Base-by-base conservation (phyloP, 1,284 basidiomycete species). In the Moniliella sp. region DNA sequence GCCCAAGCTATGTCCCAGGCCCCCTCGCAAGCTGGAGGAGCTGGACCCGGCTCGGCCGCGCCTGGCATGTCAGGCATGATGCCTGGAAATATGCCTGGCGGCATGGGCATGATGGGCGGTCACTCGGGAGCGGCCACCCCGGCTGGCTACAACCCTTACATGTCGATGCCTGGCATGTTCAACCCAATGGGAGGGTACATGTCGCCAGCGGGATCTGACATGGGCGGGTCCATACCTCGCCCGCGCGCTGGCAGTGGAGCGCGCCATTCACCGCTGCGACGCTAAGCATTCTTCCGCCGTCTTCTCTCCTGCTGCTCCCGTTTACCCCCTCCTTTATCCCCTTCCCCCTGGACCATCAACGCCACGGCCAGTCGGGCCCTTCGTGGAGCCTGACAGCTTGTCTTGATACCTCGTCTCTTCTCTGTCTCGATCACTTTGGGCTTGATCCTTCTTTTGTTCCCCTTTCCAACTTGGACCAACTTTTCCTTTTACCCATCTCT, bases 1-100 rank as follows among this genome's bases (percentile, higher is more conserved):
- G 46, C 50, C 44, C 49, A 46, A 21, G 51, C 55, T 12, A 42
- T 39, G 39, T 31, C 32, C 13, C 39, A 42, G 27, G 4, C 30
- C n/a, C 27, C 27, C 4, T 23, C 8, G 9, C 18, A 15, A 3
- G 33, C 27, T 7, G 28, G 10, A 18, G 11, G 3, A 12, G n/a
- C 12, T n/a, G 4, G 5, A 15, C 14, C n/a, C 10, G 9, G 29
- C 18, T 2, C 14, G 18, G 18, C 19, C 13, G 18, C 19, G 25
- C 12, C 19, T 7, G 25, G 17, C 16, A 21, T 19, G 29, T 7
- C 14, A 7, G 21, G 18, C 17, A 16, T 9, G 12, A 25, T 31
- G 30, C 18, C 30, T 5, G n/a, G 11, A 13, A 16, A 12, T 13
- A n/a, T 31, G 19, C 8, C 16, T 23, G 10, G n/a, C 16, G 15